A percentile compares a stretch with the other conserved stretches of the same genome.
phyloP scores from a whole-genome alignment of 768 basidiomycete species.

The Lentinus tigrinus region DNA sequence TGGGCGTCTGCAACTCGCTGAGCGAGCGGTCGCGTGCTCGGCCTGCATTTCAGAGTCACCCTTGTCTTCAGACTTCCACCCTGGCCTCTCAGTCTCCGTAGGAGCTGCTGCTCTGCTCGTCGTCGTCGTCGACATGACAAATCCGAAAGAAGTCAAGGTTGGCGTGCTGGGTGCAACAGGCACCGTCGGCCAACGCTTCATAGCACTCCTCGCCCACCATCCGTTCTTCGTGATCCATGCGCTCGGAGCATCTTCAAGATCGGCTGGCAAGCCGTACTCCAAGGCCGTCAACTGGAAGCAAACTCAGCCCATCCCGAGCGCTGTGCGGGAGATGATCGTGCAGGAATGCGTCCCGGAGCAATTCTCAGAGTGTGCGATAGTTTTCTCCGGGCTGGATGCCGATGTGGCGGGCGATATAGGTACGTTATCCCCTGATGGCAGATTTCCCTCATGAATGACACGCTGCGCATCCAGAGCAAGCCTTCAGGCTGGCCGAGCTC shows the following conservation, averaged over 20 bases:
- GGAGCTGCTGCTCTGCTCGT: constrained; percentile 3
- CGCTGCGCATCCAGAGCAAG: constrained; percentile 57
- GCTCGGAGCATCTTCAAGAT: constrained; percentile 86
- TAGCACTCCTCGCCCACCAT: constrained; percentile 81
- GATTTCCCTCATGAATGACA: constrained; percentile 2
- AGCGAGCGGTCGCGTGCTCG: too few relatives aligned
- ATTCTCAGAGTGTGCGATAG: constrained; percentile 78
- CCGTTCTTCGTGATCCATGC: constrained; percentile 88
- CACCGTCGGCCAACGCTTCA: constrained; percentile 95
- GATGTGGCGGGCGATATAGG: constrained; percentile 96
- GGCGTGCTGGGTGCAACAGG: constrained; percentile 89
- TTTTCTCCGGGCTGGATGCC: constrained; percentile 95
- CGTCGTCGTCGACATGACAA: constrained; percentile 18
- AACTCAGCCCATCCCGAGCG: constrained; percentile 64
- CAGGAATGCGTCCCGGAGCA: constrained; percentile 73
- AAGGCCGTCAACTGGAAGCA: constrained; percentile 89
- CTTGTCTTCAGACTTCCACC: too few relatives aligned
- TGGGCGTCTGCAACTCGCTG: too few relatives aligned
- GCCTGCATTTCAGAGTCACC: constrained; percentile 4
- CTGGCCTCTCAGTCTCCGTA: background rate
- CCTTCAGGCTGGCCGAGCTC: constrained; percentile 84
- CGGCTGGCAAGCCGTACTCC: constrained; percentile 79
- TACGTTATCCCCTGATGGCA: constrained; percentile 35
- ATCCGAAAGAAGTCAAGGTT: constrained; percentile 42
- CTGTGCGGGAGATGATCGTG: constrained; percentile 64